These are phyloP conservation scores for Saccharomycopsis hybrid DNA, from an alignment of 1,139 yeast species.

Conservation along the genomic window DNA sequence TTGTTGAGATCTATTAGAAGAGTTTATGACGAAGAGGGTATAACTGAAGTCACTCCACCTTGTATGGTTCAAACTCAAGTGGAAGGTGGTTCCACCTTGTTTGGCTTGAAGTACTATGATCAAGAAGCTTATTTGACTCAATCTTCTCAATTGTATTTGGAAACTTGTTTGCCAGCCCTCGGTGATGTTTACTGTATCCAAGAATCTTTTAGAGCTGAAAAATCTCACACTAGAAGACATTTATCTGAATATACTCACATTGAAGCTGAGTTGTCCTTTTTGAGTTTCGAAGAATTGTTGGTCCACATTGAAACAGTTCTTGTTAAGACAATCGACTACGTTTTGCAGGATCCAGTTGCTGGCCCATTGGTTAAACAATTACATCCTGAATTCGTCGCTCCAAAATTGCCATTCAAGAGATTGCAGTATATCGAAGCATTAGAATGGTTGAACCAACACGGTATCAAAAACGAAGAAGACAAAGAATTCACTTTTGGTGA, in stretches of 20 bases:
- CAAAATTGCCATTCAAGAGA: conserved; percentile 81
- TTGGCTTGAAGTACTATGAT: conserved; percentile 90
- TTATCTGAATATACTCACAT: conserved; percentile 94
- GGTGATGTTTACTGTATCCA: conserved; percentile 98
- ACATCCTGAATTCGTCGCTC: conserved; percentile 85
- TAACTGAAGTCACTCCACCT: conserved; percentile 95
- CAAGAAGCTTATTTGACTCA: conserved; percentile 96
- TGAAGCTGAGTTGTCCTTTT: conserved; percentile 88
- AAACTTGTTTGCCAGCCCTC: conserved; percentile 90
- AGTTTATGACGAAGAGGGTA: conserved; percentile 66
- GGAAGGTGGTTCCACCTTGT: conserved; percentile 97
- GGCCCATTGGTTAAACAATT: conserved; percentile 85
- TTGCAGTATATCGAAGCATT: conserved; percentile 87
- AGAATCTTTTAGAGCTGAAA: conserved; percentile 99
- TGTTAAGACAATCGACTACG: conserved; percentile 62
- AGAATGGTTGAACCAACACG: conserved; percentile 95
- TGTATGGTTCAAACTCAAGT: conserved; percentile 99
- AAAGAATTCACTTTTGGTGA: conserved; percentile 92
- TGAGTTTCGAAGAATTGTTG: conserved; percentile 80
- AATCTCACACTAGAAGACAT: conserved; percentile 98
- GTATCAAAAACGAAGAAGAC: conserved; percentile 89
- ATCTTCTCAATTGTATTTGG: conserved; percentile 93
- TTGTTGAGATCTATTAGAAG: conserved; percentile 69
- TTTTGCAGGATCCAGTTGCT: conserved; percentile 82
- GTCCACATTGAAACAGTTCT: conserved; percentile 77